Conservation (phyloP, 768 basidiomycete species). For the Lyophyllum decastes region DNA sequence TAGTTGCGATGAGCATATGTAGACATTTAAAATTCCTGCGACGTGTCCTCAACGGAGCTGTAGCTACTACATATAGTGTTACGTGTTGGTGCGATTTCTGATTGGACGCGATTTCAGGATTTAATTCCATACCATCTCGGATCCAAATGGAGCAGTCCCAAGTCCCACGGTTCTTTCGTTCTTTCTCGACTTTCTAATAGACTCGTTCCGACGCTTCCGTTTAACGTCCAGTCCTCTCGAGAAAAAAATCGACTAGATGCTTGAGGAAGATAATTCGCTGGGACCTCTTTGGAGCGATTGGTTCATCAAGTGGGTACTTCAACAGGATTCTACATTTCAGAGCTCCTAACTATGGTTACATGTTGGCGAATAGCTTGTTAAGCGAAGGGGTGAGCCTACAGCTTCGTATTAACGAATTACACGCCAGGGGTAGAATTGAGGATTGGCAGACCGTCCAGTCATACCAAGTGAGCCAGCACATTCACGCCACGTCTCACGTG, state of each 20-base stretch:
- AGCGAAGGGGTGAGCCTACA: constrained; percentile 8
- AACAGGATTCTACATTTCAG: background rate
- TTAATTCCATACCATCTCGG: too few relatives aligned
- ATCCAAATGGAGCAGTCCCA: too few relatives aligned
- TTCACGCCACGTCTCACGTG: background rate
- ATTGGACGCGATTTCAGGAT: too few relatives aligned
- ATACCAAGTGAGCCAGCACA: background rate
- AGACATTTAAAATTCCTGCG: too few relatives aligned
- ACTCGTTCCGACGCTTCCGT: background rate
- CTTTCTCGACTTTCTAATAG: too few relatives aligned
- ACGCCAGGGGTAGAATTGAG: background rate
- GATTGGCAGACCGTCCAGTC: background rate
- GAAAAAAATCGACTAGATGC: background rate
- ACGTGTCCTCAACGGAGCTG: too few relatives aligned
- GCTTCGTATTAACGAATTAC: background rate
- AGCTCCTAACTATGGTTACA: background rate
- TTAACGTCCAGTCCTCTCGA: background rate
- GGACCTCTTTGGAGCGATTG: background rate
- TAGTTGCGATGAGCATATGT: too few relatives aligned
- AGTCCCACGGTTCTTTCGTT: too few relatives aligned
- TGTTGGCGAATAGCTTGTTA: constrained; percentile 1
- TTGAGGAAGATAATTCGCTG: background rate
- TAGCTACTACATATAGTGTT: too few relatives aligned
- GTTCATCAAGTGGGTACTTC: constrained; percentile 1
- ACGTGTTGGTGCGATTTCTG: too few relatives aligned